Conservation (phyloP, 2,329 filamentous ascomycete genomes). For the Penicillium sp. region DNA sequence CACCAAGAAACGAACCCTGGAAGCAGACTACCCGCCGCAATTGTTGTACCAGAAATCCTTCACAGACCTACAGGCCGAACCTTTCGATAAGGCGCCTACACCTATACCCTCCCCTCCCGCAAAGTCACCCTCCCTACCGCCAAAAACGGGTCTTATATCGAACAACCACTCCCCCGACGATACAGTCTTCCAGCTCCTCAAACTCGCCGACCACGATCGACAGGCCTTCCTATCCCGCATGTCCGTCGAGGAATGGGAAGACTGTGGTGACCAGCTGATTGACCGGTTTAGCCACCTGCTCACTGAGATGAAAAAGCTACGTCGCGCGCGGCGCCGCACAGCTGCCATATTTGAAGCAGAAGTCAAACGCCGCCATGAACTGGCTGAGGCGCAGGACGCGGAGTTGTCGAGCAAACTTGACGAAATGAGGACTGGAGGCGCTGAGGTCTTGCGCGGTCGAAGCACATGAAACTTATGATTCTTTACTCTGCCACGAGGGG, state of each 20-base stretch:
- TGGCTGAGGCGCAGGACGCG: constrained; percentile 52
- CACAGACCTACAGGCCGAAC: constrained; percentile 51
- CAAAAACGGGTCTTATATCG: constrained; percentile 22
- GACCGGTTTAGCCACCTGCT: constrained; percentile 56
- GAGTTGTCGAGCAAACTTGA: constrained; percentile 53
- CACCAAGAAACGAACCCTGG: constrained; percentile 35
- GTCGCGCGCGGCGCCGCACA: constrained; percentile 56
- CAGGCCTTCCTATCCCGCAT: constrained; percentile 55
- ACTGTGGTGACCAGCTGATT: constrained; percentile 63
- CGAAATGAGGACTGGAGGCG: constrained; percentile 58
- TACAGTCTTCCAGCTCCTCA: constrained; percentile 42
- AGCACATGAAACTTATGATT: constrained; percentile 25
- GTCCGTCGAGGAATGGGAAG: constrained; percentile 60
- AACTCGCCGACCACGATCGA: constrained; percentile 44
- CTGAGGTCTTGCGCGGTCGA: constrained; percentile 52
- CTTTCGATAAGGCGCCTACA: constrained; percentile 50
- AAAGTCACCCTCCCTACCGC: constrained; percentile 24
- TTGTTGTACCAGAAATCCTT: constrained; percentile 51
- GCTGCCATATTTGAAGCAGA: constrained; percentile 58
- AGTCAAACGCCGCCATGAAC: constrained; percentile 55
- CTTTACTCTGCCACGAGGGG: background rate
- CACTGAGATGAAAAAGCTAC: constrained; percentile 53
- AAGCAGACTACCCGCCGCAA: constrained; percentile 52
- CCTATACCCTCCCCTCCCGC: constrained; percentile 28
- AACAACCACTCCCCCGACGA: constrained; percentile 31